Evolutionary conservation across 805 yeast species (phyloP), one percentile per base, ranked within the genome.

Genomic region (Crinitomyces ghanaensis): DNA sequence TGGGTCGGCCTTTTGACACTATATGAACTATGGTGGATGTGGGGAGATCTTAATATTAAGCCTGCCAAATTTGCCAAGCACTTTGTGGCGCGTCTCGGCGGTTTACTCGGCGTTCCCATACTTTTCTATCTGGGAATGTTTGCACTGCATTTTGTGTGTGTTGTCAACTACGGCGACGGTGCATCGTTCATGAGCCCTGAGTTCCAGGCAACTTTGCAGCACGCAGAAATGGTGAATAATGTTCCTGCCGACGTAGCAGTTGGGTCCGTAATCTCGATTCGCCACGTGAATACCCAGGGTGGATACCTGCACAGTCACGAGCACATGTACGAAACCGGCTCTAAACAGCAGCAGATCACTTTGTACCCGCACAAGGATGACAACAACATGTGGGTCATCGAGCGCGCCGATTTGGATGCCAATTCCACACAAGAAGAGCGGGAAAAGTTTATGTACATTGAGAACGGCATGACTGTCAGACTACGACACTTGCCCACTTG

Each of bases 291-390:
- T 35, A 72, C 82, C 1, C 50, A 73, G 34, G 93, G 91, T 14
- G 77, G 77, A 1, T 88, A 83, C 52, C 59, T 88, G 40, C 93
- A 84, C 54, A 80, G 95, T 2, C 88, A 83, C 53, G 60, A 68
- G 27, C 65, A 60, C 45, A 54, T 61, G 4, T 84, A 81, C 54
- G 70, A 71, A 32, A 55, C 69, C 2, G 93, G 88, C 0, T 67
- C 84, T 1, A 56, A 66, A 15, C 76, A 77, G 49, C 94, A 84
- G 54, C 88, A 82, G 54, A 83, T 88, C 15, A 72, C 95, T 0
- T 62, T 82, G 31, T 73, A 77, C 41, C 72, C 72, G 13, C 71
- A 64, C 48, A 68, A 66, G 42, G 68, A 65, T 32, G 80, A 74
- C 45, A 74, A 77, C 55, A 84, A 82, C 51, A 70, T 73, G 39